Evolutionary conservation across 257 asterid genomes (phyloP), one percentile per base, ranked within the genome.

Genomic region (Nicotiana attenuata): DNA sequence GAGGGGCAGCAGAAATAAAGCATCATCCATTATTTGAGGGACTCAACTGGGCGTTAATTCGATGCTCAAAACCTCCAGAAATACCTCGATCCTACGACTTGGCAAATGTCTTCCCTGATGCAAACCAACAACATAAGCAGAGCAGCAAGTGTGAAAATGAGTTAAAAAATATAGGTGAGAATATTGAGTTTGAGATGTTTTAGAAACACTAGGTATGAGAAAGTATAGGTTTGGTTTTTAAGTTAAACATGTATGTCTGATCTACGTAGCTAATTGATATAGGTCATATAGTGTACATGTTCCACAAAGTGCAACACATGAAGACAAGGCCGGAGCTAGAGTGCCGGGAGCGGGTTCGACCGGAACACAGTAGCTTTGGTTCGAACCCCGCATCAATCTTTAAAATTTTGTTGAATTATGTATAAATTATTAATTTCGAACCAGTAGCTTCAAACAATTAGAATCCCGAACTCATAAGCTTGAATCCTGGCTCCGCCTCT

Each of bases 41-140:
- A 3, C 89, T 92, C 66, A 91, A 88, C 80, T 92, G 97, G 94
- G 97, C 94, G 24, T 89, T 92, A 2, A 85, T 92, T 89, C 88
- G 97, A 80, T 91, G 97, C 77, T 84, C 90, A 61, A 7, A 89
- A 0, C 94, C 97, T 26, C 97, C 97, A 19, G 89, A 82, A 80
- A 86, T 89, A 14, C 96, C 94, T 61, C 24, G 78, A 73, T 73
- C 41, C 35, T 73, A 73, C 53, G 60, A 73, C 60, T 73, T 73
- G 78, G 15, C 60, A 20, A 87, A 59, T 64, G 67, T 76, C 33
- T 33, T 56, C 47, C 83, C 57, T 5, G 76, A 53, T 10, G 3
- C 47, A 41, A 60, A 77, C 19, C 52, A 64, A 50, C 83, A 68
- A 16, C 81, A 84, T 20, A 82, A 82, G 78, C 85, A 84, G 71